phyloP scores from a whole-genome alignment of 2,329 filamentous ascomycete genomes.

The Neonectria ditissima region DNA sequence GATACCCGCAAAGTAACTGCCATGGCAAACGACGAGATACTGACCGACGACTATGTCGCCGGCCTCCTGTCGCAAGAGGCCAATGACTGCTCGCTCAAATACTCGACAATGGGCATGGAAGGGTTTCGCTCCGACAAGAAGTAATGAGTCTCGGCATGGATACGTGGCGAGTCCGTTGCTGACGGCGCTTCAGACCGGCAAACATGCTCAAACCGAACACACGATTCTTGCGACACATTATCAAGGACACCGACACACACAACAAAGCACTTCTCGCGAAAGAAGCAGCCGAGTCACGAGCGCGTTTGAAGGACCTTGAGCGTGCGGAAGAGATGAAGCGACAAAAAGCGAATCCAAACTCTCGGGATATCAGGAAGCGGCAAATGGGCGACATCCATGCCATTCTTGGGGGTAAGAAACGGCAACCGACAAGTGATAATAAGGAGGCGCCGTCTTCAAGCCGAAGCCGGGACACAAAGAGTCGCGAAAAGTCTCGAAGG shows the following conservation, averaged over 20 bases:
- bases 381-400: conserved; percentile 72
- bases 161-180: conserved; percentile 30
- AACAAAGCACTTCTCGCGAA: conserved; percentile 88
- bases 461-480: conserved; percentile 32
- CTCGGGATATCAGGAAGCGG: conserved; percentile 65
- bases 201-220: conserved; percentile 90
- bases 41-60: conserved; percentile 84
- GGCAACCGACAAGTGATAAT: conserved; percentile 43
- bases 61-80: conserved; percentile 85
- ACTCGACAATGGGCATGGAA: conserved; percentile 79
- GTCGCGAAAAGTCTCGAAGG: conserved; percentile 15
- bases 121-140: conserved; percentile 67
- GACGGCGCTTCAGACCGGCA: conserved; percentile 62
- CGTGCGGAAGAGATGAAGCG: conserved; percentile 59
- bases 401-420: conserved; percentile 63
- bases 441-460: conserved; percentile 33
- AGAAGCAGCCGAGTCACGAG: conserved; percentile 82
- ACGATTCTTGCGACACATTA: conserved; percentile 86
- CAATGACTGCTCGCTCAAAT: conserved; percentile 76
- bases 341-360: conserved; percentile 58
- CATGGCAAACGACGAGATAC: conserved; percentile 62
- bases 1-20: conserved; percentile 2
- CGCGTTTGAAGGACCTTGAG: conserved; percentile 74
- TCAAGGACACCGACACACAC: conserved; percentile 88
- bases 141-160: conserved; percentile 50